phyloP scores from a whole-genome alignment of 805 yeast genomes.

The Yarrowia porcina region DNA sequence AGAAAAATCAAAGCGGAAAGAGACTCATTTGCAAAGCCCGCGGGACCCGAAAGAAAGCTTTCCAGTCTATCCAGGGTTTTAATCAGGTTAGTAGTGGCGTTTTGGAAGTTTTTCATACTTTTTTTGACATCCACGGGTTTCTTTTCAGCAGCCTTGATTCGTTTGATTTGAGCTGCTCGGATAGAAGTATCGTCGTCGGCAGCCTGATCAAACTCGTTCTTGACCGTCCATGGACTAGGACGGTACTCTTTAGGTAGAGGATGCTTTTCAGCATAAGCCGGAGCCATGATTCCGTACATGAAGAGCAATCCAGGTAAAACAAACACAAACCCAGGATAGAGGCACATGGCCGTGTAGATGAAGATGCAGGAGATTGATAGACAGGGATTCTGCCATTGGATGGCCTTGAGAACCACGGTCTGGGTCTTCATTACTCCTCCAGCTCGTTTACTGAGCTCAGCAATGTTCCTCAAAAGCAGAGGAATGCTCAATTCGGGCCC shows the following conservation, averaged over 20 bases:
- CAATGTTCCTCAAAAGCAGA: conserved; percentile 10
- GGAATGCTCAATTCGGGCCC: conserved; percentile 23
- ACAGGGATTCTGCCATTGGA: conserved; percentile 25
- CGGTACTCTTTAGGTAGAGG: conserved; percentile 7
- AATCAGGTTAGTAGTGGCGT: conserved; percentile 11
- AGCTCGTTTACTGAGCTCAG: conserved; percentile 19
- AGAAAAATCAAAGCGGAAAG: not conserved
- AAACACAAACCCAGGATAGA: conserved; percentile 12
- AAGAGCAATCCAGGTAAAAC: conserved; percentile 4
- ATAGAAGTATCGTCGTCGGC: conserved; percentile 12
- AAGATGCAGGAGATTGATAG: conserved; percentile 24
- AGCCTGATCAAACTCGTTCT: conserved; percentile 13
- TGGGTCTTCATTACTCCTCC: conserved; percentile 20
- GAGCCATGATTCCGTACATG: conserved; percentile 25
- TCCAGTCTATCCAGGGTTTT: conserved; percentile 6
- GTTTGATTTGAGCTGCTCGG: conserved; percentile 3
- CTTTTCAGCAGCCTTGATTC: conserved; percentile 7
- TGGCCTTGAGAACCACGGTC: conserved; percentile 10
- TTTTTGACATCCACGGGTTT: conserved; percentile 23
- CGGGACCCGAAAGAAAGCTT: conserved; percentile 2
- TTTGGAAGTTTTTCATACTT: conserved; percentile 22
- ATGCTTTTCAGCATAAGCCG: conserved; percentile 22
- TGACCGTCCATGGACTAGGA: conserved; percentile 3
- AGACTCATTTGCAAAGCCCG: conserved; percentile 21
- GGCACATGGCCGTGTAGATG: conserved; percentile 22